Percentiles rank a stretch among this genome's conserved stretches.
Evolutionary conservation across 495 filamentous ascomycete genomes (phyloP).

Genomic region (Cryomyces minteri): DNA sequence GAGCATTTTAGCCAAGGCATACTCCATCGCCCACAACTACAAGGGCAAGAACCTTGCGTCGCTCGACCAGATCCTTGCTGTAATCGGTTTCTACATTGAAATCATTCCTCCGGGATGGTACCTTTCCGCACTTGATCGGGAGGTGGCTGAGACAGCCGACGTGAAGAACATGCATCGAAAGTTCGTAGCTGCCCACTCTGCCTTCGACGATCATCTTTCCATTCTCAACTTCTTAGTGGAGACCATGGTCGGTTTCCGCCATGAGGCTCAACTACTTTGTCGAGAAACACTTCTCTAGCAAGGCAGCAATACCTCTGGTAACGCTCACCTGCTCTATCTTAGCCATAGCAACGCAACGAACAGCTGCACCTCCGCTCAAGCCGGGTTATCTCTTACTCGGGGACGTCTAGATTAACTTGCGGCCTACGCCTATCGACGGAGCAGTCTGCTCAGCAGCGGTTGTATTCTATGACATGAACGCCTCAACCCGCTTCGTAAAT

Average conservation of each 20-base stretch:
- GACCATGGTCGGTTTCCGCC: conserved; percentile 1
- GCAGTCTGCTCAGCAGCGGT: too few species aligned
- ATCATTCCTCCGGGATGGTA: conserved; percentile 22
- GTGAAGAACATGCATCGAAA: background rate
- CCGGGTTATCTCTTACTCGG: background rate
- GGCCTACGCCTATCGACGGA: too few species aligned
- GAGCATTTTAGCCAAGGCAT: conserved; percentile 29
- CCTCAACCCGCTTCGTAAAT: too few species aligned
- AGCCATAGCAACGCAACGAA: too few species aligned
- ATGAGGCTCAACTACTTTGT: background rate
- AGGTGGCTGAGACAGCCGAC: conserved; percentile 1
- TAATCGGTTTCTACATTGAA: conserved; percentile 21
- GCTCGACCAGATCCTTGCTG: conserved; percentile 21
- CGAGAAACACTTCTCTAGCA: background rate
- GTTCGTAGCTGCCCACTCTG: background rate
- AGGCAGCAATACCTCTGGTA: background rate
- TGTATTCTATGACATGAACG: too few species aligned
- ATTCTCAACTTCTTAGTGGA: conserved; percentile 2
- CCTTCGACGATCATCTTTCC: background rate
- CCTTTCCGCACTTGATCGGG: conserved; percentile 23
- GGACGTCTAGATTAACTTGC: background rate
- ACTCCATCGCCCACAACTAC: conserved; percentile 29
- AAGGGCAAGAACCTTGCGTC: conserved; percentile 20
- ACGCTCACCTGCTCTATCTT: background rate
- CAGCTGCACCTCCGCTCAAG: too few species aligned